Evolutionary conservation across 768 basidiomycete species (phyloP).

Genomic region (Suillus luteus): DNA sequence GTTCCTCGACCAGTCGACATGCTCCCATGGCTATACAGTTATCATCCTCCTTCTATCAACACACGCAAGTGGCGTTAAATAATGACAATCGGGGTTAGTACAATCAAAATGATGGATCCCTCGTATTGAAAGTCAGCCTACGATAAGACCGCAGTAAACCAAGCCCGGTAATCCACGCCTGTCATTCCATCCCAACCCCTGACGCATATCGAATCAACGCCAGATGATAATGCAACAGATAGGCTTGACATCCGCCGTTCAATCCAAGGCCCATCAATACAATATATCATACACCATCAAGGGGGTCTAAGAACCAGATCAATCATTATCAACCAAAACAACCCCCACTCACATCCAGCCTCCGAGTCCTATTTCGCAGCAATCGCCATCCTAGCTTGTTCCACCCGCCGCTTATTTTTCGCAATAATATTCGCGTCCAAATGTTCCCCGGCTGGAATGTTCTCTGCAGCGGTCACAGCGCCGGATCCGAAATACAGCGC

Average conservation of each 20-base stretch:
- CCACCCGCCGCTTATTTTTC: conserved; percentile 29
- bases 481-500: conserved; percentile 31
- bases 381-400: conserved; percentile 15
- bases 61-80: too few relatives aligned
- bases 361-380: background rate
- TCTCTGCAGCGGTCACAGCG: conserved; percentile 24
- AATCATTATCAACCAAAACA: background rate
- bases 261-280: background rate
- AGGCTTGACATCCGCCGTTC: background rate
- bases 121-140: too few relatives aligned
- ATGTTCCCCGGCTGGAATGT: conserved; percentile 18
- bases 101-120: too few relatives aligned
- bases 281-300: background rate
- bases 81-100: too few relatives aligned
- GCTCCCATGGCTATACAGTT: too few relatives aligned
- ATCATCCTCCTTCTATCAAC: too few relatives aligned
- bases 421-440: conserved; percentile 19
- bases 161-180: background rate
- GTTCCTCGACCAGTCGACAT: too few relatives aligned
- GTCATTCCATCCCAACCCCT: background rate
- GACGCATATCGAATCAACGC: background rate
- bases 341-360: background rate
- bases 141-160: background rate
- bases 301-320: too few relatives aligned
- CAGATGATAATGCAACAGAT: background rate